Conservation (phyloP, 2,329 filamentous ascomycete species). For the Kalaharituber pfeilii region DNA sequence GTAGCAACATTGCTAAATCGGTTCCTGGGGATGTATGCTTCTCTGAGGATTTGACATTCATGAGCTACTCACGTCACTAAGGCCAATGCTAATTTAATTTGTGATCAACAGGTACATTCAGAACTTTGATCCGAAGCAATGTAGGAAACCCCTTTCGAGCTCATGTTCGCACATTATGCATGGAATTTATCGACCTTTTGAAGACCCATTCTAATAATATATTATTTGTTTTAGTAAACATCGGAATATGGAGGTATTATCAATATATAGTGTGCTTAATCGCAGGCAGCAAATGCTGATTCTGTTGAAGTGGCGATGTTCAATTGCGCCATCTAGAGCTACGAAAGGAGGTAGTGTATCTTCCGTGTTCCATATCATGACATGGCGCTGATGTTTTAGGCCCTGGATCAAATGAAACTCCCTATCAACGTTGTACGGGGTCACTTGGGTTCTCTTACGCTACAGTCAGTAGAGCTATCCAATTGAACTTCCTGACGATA, state of each 20-base stretch:
- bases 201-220: not conserved
- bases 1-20: slow-evolving; percentile 84
- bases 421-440: slow-evolving; percentile 94
- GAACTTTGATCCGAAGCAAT: slow-evolving; percentile 92
- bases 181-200: no score
- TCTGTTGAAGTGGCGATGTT: slow-evolving; percentile 54
- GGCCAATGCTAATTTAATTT: not conserved
- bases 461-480: slow-evolving; percentile 29
- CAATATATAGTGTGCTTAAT: no score
- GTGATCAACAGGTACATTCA: slow-evolving; percentile 47
- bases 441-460: slow-evolving; percentile 76
- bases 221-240: slow-evolving; percentile 46
- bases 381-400: slow-evolving; percentile 34
- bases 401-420: slow-evolving; percentile 88
- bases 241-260: slow-evolving; percentile 68
- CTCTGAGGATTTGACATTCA: not conserved
- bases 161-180: not conserved
- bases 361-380: no score
- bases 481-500: not conserved
- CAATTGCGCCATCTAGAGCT: slow-evolving; percentile 86
- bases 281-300: slow-evolving; percentile 3
- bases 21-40: slow-evolving; percentile 85
- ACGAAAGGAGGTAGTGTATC: slow-evolving; percentile 41
- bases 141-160: not conserved
- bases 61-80: not conserved